phyloP scores from a whole-genome alignment of 176 grass and related monocot genomes.

The Raddia guianensis region DNA sequence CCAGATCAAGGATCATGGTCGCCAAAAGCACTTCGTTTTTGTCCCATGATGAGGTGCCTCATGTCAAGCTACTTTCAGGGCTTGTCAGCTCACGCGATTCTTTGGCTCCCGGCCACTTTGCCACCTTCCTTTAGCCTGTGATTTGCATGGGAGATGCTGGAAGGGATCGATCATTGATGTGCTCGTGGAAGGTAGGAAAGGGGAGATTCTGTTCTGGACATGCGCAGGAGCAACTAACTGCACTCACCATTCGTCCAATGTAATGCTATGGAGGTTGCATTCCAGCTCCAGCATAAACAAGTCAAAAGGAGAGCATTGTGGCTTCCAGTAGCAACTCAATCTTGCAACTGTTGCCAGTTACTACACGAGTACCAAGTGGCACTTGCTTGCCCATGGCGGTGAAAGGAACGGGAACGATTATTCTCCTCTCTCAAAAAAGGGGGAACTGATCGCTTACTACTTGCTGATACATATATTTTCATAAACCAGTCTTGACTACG shows the following conservation, averaged over 20 bases:
- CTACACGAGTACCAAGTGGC: no score
- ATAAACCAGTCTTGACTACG: no score
- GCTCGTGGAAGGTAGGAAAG: constrained; percentile 7
- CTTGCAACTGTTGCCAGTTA: background rate
- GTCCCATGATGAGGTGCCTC: background rate
- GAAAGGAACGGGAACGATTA: background rate
- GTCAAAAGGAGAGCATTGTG: background rate
- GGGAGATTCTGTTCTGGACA: background rate
- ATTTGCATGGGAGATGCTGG: background rate
- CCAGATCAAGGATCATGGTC: background rate
- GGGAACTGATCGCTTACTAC: background rate
- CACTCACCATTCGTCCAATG: background rate
- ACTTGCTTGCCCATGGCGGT: background rate
- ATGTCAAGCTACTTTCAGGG: background rate
- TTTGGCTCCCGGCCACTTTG: no score
- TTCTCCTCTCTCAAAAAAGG: background rate
- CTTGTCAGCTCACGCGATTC: background rate
- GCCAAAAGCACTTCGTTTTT: background rate
- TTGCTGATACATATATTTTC: no score
- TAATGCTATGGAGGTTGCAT: background rate
- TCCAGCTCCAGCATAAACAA: background rate
- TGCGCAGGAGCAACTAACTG: background rate
- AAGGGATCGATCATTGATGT: background rate
- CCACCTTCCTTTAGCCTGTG: background rate
- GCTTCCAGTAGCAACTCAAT: background rate